Conservation (phyloP, 2,329 filamentous ascomycete genomes). For the Teratosphaeria destructans region DNA sequence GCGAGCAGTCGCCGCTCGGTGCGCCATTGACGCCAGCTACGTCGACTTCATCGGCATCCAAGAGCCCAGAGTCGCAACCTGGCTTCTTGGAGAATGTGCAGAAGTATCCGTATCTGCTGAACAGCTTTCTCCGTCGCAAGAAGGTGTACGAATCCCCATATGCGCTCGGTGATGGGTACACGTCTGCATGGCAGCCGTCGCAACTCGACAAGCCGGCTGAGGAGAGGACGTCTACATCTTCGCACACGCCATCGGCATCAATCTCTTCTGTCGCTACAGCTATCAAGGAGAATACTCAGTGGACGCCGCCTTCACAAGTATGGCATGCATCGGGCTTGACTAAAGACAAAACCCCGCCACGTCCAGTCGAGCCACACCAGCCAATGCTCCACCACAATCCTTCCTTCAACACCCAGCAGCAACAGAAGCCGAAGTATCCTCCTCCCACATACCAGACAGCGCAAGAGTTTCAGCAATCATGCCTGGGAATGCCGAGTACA, state of each 20-base stretch:
- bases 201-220: constrained; percentile 10
- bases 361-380: constrained; percentile 3
- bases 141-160: constrained; percentile 39
- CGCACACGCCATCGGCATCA: constrained; percentile 19
- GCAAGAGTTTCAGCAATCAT: constrained; percentile 32
- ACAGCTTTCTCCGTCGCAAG: constrained; percentile 32
- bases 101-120: constrained; percentile 37
- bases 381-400: constrained; percentile 4
- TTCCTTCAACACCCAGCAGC: neutral
- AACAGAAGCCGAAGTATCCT: constrained; percentile 11
- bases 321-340: constrained; percentile 15
- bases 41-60: constrained; percentile 14
- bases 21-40: constrained; percentile 24
- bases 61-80: constrained; percentile 18
- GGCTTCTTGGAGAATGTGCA: constrained; percentile 33
- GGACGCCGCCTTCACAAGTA: constrained; percentile 27
- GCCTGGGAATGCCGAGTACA: constrained; percentile 20
- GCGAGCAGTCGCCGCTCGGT: constrained; percentile 23
- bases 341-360: constrained; percentile 11
- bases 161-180: constrained; percentile 31
- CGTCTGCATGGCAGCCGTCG: constrained; percentile 29
- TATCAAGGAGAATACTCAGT: constrained; percentile 17
- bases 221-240: neutral
- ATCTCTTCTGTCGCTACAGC: constrained; percentile 10
- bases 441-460: constrained; percentile 33